These are phyloP conservation scores for Kodamaea jinghongensis DNA, from an alignment of 805 yeast species.

Conservation along the genomic window DNA sequence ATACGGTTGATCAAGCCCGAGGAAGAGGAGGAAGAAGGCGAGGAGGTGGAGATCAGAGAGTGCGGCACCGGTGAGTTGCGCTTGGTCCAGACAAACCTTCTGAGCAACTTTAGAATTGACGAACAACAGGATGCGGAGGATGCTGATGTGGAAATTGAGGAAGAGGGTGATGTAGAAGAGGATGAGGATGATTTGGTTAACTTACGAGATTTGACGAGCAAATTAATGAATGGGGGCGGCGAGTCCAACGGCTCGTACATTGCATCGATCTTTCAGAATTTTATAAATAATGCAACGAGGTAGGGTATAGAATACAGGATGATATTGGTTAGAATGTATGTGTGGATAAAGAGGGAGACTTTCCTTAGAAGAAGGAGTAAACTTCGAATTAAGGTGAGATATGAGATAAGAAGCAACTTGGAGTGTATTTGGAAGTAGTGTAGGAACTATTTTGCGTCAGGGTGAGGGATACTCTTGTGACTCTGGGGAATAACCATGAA, in stretches of 20 bases:
- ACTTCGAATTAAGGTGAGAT: too few relatives aligned
- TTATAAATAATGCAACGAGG: slow-evolving; percentile 29
- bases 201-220: slow-evolving; percentile 22
- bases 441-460: too few relatives aligned
- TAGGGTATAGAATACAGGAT: background rate
- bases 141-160: slow-evolving; percentile 23
- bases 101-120: slow-evolving; percentile 37
- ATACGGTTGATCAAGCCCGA: slow-evolving; percentile 67
- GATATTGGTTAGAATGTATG: too few relatives aligned
- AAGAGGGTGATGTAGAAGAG: slow-evolving; percentile 23
- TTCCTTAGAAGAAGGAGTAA: too few relatives aligned
- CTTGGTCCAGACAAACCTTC: slow-evolving; percentile 33
- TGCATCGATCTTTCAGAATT: slow-evolving; percentile 36
- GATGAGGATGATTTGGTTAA: slow-evolving; percentile 23
- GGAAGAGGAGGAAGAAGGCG: slow-evolving; percentile 38
- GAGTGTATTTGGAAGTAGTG: too few relatives aligned
- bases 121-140: slow-evolving; percentile 24
- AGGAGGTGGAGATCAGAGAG: background rate
- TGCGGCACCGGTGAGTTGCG: slow-evolving; percentile 10
- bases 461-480: too few relatives aligned
- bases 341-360: too few relatives aligned
- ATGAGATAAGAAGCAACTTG: too few relatives aligned
- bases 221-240: slow-evolving; percentile 11
- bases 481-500: too few relatives aligned
- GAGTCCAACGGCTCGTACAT: slow-evolving; percentile 30